Evolutionary conservation across 202 grass and related monocot genomes (phyloP).

Genomic region (Schoenoplectus tabernaemontani): DNA sequence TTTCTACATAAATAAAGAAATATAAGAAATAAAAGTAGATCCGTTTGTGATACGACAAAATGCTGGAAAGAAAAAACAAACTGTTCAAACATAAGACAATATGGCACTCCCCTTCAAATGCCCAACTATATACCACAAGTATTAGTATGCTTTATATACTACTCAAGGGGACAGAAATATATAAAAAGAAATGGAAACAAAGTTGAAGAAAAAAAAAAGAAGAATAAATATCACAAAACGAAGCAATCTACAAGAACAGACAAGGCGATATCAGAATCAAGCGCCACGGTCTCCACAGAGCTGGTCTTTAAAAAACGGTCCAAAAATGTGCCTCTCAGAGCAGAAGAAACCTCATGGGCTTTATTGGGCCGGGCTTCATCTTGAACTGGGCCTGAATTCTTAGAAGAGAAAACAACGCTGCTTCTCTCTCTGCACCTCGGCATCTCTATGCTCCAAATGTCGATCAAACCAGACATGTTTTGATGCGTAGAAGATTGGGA

Average conservation of each 20-base stretch:
- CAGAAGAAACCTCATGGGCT: background rate
- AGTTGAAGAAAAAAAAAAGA: background rate
- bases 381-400: background rate
- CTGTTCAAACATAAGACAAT: background rate
- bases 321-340: background rate
- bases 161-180: background rate
- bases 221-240: conserved; percentile 26
- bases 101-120: background rate
- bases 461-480: conserved; percentile 63
- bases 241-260: conserved; percentile 68
- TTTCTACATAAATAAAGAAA: no score
- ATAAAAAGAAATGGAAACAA: background rate
- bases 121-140: background rate
- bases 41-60: no score
- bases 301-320: conserved; percentile 4
- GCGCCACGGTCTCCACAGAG: background rate
- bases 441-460: conserved; percentile 49
- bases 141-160: background rate
- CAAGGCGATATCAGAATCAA: conserved; percentile 31
- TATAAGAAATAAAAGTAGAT: no score
- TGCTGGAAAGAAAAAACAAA: no score
- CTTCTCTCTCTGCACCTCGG: conserved; percentile 30
- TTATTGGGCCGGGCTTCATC: background rate
- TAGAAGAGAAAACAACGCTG: conserved; percentile 10
- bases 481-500: background rate